Evolutionary conservation across 176 grass and related monocot genomes (phyloP).

Genomic region (Juncus inflexus): DNA sequence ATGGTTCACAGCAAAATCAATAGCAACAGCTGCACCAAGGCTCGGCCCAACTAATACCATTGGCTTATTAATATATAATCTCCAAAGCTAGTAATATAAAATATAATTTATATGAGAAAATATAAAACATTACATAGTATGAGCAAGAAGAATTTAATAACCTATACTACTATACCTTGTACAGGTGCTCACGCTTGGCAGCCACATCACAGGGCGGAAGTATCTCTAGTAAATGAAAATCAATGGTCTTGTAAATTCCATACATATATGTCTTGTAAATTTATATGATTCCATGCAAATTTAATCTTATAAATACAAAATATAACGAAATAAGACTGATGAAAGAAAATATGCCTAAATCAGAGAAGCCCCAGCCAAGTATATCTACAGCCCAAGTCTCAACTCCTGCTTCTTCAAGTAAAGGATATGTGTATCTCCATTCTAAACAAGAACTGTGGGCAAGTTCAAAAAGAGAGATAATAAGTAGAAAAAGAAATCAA

Average conservation of each 20-base stretch:
- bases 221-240: slow-evolving; percentile 34
- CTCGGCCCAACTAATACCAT: slow-evolving; percentile 90
- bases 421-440: slow-evolving; percentile 85
- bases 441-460: slow-evolving; percentile 94
- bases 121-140: not conserved
- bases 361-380: slow-evolving; percentile 98
- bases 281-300: slow-evolving; percentile 9
- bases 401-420: slow-evolving; percentile 81
- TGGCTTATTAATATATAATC: slow-evolving; percentile 70
- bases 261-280: no score
- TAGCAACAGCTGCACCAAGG: slow-evolving; percentile 88
- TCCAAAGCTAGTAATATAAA: slow-evolving; percentile 57
- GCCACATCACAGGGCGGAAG: slow-evolving; percentile 61
- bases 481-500: not conserved
- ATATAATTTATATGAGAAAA: slow-evolving; percentile 11
- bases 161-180: slow-evolving; percentile 60
- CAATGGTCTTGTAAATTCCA: no score
- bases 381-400: slow-evolving; percentile 92
- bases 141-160: not conserved
- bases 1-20: slow-evolving; percentile 76
- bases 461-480: slow-evolving; percentile 26
- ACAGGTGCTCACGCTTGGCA: slow-evolving; percentile 82
- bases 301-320: slow-evolving; percentile 8
- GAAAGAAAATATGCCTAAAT: slow-evolving; percentile 51
- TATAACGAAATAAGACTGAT: not conserved